A percentile compares a stretch with the other conserved stretches of the same genome.
Evolutionary conservation across 1,284 basidiomycete species (phyloP).

Genomic region (Apiotrichum laibachii): DNA sequence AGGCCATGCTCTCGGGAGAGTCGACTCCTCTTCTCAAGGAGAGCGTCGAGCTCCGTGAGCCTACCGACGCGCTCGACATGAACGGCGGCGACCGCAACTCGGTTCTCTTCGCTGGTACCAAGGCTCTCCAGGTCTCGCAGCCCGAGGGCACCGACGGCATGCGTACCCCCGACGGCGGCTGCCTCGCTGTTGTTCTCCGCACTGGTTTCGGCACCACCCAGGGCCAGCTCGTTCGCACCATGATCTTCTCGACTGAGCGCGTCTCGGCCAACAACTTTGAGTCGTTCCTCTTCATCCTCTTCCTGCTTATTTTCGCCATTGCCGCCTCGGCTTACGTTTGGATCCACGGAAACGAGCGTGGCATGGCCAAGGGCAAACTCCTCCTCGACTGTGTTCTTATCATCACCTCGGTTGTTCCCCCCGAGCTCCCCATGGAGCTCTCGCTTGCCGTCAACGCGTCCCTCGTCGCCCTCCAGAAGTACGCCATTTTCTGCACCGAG

Average conservation of each 20-base stretch:
- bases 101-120: slow-evolving; percentile 91
- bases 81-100: slow-evolving; percentile 80
- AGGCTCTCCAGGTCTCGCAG: slow-evolving; percentile 74
- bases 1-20: slow-evolving; percentile 96
- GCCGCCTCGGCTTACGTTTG: slow-evolving; percentile 95
- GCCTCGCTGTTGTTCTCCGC: slow-evolving; percentile 82
- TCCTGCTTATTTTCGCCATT: slow-evolving; percentile 91
- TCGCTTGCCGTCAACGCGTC: slow-evolving; percentile 91
- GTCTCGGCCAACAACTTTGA: slow-evolving; percentile 92
- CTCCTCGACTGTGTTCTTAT: slow-evolving; percentile 90
- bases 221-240: slow-evolving; percentile 90
- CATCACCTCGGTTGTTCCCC: slow-evolving; percentile 91
- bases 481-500: slow-evolving; percentile 93
- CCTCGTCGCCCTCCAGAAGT: slow-evolving; percentile 87
- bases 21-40: slow-evolving; percentile 93
- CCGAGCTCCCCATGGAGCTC: slow-evolving; percentile 93
- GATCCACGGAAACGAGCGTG: slow-evolving; percentile 88
- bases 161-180: slow-evolving; percentile 75
- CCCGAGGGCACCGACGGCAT: slow-evolving; percentile 36
- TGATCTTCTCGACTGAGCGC: slow-evolving; percentile 95
- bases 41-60: slow-evolving; percentile 78
- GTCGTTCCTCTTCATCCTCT: slow-evolving; percentile 91
- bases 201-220: slow-evolving; percentile 97
- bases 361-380: slow-evolving; percentile 87
- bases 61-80: slow-evolving; percentile 71